Evolutionary conservation across 164 flowering plant genomes (phyloP).

Genomic region (Chimonanthus salicifolius): DNA sequence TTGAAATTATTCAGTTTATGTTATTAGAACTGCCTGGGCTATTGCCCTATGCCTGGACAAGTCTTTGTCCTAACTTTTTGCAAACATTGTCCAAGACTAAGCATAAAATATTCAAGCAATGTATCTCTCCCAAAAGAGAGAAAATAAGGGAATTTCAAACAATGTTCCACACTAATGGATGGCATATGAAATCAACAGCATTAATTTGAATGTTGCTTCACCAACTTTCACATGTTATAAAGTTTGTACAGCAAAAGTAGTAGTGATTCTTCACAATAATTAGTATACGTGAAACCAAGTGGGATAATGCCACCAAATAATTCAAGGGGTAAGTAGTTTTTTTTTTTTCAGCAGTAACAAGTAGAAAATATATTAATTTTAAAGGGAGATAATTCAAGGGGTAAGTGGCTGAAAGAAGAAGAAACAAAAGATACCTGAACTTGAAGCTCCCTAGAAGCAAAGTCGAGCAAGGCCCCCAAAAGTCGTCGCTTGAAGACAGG

Average conservation of each 20-base stretch:
- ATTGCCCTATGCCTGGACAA: too few species aligned
- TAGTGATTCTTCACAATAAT: neutral
- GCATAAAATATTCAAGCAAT: too few species aligned
- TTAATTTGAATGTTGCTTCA: neutral
- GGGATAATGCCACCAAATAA: neutral
- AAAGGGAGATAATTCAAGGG: neutral
- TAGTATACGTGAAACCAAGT: neutral
- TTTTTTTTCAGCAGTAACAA: too few species aligned
- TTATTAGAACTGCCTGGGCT: too few species aligned
- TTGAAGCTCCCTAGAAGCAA: constrained; percentile 92
- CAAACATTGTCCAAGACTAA: too few species aligned
- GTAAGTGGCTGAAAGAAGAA: constrained; percentile 1
- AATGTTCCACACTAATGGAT: neutral
- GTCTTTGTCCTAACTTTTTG: too few species aligned
- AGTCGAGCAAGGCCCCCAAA: constrained; percentile 86
- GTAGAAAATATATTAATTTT: too few species aligned
- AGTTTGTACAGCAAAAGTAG: neutral
- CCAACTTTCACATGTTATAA: neutral
- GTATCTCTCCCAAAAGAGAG: too few species aligned
- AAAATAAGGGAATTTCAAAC: too few species aligned
- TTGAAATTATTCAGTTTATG: too few species aligned
- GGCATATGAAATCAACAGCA: neutral
- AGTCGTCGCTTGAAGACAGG: constrained; percentile 96
- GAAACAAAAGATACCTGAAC: constrained; percentile 64
- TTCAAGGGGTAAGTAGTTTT: neutral